Base-by-base conservation (phyloP, 2,329 filamentous ascomycete genomes). In the Fusarium burgessii region DNA sequence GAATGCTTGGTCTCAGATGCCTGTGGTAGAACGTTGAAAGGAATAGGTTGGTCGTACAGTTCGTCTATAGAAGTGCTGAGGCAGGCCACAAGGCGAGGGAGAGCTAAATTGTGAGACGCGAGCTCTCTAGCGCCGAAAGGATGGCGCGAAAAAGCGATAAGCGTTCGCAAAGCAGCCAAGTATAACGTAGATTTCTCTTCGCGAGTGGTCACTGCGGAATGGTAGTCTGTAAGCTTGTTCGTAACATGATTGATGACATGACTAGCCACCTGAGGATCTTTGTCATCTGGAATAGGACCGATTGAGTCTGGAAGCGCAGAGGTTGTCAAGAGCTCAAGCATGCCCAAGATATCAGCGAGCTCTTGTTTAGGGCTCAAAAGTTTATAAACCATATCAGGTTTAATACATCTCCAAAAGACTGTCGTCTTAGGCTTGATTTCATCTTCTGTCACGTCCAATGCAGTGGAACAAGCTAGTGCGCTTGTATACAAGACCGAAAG, bases 1-100 rank as follows among this genome's bases (percentile, higher is more conserved):
- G 64, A 27, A 17, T 47, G 43, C 14, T 68, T 60, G 3, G 47
- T 35, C 11, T 74, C 59, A 1, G 73, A 57, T 7, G 65, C 59
- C 25, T 74, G 75, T 6, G 77, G 72, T 6, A 80, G 79, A 77
- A 78, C 84, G 80, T 50, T 86, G 69, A 66, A 83, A 61, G 68
- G 82, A 17, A 88, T 78, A 4, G 79, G 76, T 15, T 88, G 80
- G 64, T 92, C 87, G 77, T 94, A 92, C 23, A 98, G 82, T 70
- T 92, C 89, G 70, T 94, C 92, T 63, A 96, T 91, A 55, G 95
- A 89, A 46, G 80, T 82, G 54, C 82, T 84, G 17, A 89, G 78
- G 7, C 92, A 89, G 29, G 90, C 88, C 29, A 97, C 90, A 1
- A 97, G 82, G 6, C 93, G 89, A 2, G 93, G 93, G 18, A 97